Evolutionary conservation across 805 yeast genomes (phyloP).

Genomic region (Saccharomycopsis synnaedendra): DNA sequence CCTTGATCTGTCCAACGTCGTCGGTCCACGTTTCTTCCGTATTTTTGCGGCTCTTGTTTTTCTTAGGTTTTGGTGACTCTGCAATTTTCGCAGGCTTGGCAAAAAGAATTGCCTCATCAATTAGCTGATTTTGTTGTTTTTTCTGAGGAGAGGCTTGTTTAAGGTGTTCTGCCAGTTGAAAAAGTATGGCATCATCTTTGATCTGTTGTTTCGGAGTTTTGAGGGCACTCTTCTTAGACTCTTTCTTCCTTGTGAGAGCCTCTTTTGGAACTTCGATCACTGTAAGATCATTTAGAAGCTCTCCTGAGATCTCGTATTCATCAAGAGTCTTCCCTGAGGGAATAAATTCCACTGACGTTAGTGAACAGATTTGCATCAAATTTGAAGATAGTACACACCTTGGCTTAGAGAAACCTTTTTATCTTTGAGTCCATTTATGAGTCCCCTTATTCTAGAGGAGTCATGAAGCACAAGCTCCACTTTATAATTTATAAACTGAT

Average conservation of each 20-base stretch:
- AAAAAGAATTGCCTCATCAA: slow-evolving; percentile 24
- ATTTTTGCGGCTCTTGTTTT: slow-evolving; percentile 5
- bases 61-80: slow-evolving; percentile 12
- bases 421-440: slow-evolving; percentile 30
- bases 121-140: background rate
- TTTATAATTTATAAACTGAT: slow-evolving; percentile 34
- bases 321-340: slow-evolving; percentile 13
- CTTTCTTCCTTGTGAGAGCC: slow-evolving; percentile 17
- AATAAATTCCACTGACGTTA: slow-evolving; percentile 11
- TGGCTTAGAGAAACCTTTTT: slow-evolving; percentile 28
- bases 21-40: slow-evolving; percentile 37
- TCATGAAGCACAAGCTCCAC: slow-evolving; percentile 34
- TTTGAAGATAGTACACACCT: slow-evolving; percentile 20
- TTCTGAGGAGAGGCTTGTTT: background rate
- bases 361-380: background rate
- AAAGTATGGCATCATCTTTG: slow-evolving; percentile 2
- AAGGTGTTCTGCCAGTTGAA: slow-evolving; percentile 5
- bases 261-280: slow-evolving; percentile 41
- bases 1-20: slow-evolving; percentile 35
- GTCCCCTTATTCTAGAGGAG: slow-evolving; percentile 28
- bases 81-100: slow-evolving; percentile 16
- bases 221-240: slow-evolving; percentile 18
- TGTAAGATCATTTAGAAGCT: slow-evolving; percentile 39
- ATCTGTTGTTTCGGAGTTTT: slow-evolving; percentile 13
- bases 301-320: slow-evolving; percentile 22